Percentiles rank a stretch among this genome's conserved stretches.
These are phyloP conservation scores for Obelidium mucronatum DNA, from an alignment of 192 early-diverging fungal species.

Conservation along the genomic window DNA sequence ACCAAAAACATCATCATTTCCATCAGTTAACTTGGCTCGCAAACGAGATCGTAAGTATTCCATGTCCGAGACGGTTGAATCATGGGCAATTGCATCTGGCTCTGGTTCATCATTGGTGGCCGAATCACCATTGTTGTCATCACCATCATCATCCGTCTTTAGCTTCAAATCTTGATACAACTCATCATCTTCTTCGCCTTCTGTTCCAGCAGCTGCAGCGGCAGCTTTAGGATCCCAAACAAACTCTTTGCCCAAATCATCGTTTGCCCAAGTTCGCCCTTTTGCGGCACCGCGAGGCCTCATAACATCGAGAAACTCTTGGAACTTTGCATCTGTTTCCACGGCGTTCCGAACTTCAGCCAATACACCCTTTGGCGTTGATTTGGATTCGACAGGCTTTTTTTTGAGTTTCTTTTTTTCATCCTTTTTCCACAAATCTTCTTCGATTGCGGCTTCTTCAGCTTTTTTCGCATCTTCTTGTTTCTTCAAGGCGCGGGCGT, in stretches of 20 bases:
- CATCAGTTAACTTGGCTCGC: slow-evolving; percentile 42
- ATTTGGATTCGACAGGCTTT: slow-evolving; percentile 12
- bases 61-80: slow-evolving; percentile 57
- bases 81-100: slow-evolving; percentile 41
- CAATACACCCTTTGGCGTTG: slow-evolving; percentile 17
- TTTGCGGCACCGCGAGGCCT: slow-evolving; percentile 69
- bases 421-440: slow-evolving; percentile 25
- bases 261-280: slow-evolving; percentile 90
- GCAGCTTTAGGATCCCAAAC: slow-evolving; percentile 29
- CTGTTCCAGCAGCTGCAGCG: slow-evolving; percentile 64
- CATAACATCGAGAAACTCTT: slow-evolving; percentile 91
- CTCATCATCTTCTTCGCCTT: slow-evolving; percentile 77
- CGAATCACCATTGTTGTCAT: slow-evolving; percentile 39
- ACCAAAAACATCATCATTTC: slow-evolving; percentile 24
- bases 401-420: neutral
- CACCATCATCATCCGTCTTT: slow-evolving; percentile 52
- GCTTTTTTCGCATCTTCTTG: slow-evolving; percentile 41
- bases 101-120: slow-evolving; percentile 34
- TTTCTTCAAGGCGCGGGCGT: slow-evolving; percentile 53
- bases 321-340: slow-evolving; percentile 79
- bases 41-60: slow-evolving; percentile 60
- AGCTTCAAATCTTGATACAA: slow-evolving; percentile 75
- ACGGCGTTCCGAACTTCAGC: slow-evolving; percentile 25
- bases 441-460: slow-evolving; percentile 16
- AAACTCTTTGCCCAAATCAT: slow-evolving; percentile 62